A percentile compares a stretch with the other conserved stretches of the same genome.
phyloP scores from a whole-genome alignment of 2,329 filamentous ascomycete species.

The Fusarium brevicatenulatum region DNA sequence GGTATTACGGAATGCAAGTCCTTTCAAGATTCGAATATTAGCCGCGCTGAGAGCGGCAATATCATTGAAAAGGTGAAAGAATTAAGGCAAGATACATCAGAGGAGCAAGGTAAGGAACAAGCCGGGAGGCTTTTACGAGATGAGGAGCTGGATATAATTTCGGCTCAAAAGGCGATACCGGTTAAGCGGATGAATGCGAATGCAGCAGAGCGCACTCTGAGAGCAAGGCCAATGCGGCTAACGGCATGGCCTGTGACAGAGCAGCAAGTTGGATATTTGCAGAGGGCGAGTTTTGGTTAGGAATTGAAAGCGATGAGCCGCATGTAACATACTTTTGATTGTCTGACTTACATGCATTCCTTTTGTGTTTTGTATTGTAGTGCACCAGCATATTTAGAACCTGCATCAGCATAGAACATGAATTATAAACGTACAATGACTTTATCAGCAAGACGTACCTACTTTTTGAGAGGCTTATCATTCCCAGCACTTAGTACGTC shows the following conservation, averaged over 20 bases:
- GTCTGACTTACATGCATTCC: conserved; percentile 10
- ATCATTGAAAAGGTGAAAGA: background rate
- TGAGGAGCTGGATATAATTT: conserved; percentile 1
- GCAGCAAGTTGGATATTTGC: conserved; percentile 25
- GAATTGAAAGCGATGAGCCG: conserved; percentile 13
- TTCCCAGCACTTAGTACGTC: background rate
- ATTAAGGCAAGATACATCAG: background rate
- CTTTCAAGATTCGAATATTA: conserved; percentile 6
- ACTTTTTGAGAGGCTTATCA: background rate
- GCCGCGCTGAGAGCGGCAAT: background rate
- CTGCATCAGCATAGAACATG: conserved; percentile 9
- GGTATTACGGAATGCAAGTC: conserved; percentile 19
- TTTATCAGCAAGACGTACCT: background rate
- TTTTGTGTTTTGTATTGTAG: background rate
- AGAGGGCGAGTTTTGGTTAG: conserved; percentile 21
- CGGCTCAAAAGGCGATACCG: conserved; percentile 1
- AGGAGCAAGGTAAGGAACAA: background rate
- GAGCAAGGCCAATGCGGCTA: conserved; percentile 22
- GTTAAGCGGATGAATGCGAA: conserved; percentile 16
- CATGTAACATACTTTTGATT: conserved; percentile 18
- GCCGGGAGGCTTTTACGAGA: background rate
- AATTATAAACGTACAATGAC: conserved; percentile 4
- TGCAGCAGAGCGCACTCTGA: conserved; percentile 4
- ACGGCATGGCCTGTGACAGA: conserved; percentile 33
- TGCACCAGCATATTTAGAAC: background rate